A percentile compares a stretch with the other conserved stretches of the same genome.
phyloP scores from a whole-genome alignment of 108 stramenopile species.

The Nitzschia sp. region DNA sequence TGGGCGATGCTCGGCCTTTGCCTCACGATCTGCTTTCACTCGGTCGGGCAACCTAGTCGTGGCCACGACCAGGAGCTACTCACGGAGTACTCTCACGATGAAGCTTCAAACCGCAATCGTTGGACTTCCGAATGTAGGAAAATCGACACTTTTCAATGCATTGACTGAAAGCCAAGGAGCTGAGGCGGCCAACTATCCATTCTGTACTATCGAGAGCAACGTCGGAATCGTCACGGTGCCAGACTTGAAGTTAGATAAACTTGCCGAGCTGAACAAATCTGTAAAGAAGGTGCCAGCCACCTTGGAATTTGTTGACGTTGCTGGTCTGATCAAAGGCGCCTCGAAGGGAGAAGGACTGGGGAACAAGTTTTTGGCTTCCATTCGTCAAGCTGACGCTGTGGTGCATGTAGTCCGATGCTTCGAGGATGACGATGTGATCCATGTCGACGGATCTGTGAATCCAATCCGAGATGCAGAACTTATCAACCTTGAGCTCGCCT shows the following conservation, averaged over 20 bases:
- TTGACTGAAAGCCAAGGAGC: conserved; percentile 93
- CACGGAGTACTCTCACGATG: conserved; percentile 55
- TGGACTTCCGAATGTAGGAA: conserved; percentile 97
- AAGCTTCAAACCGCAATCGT: conserved; percentile 95
- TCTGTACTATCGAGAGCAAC: conserved; percentile 91
- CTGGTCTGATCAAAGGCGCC: conserved; percentile 98
- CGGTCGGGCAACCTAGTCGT: background rate
- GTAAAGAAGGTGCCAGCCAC: conserved; percentile 87
- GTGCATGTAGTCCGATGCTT: conserved; percentile 94
- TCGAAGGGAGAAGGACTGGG: conserved; percentile 96
- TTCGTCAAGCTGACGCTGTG: conserved; percentile 86
- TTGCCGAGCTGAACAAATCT: conserved; percentile 82
- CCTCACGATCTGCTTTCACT: conserved; percentile 29
- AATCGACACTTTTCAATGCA: conserved; percentile 97
- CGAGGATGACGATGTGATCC: conserved; percentile 97
- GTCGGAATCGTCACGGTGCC: conserved; percentile 95
- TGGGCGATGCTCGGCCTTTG: conserved; percentile 23
- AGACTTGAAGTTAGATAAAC: conserved; percentile 74
- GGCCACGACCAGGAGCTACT: conserved; percentile 40
- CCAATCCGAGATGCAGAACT: conserved; percentile 96
- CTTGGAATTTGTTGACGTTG: conserved; percentile 99
- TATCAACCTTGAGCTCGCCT: conserved; percentile 95
- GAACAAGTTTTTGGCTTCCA: conserved; percentile 98
- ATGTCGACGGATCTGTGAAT: conserved; percentile 84
- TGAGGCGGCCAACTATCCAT: conserved; percentile 64